Evolutionary conservation across 2,329 filamentous ascomycete genomes (phyloP), one percentile per base, ranked within the genome.

Genomic region (Paraphaeosphaeria sporulosa): DNA sequence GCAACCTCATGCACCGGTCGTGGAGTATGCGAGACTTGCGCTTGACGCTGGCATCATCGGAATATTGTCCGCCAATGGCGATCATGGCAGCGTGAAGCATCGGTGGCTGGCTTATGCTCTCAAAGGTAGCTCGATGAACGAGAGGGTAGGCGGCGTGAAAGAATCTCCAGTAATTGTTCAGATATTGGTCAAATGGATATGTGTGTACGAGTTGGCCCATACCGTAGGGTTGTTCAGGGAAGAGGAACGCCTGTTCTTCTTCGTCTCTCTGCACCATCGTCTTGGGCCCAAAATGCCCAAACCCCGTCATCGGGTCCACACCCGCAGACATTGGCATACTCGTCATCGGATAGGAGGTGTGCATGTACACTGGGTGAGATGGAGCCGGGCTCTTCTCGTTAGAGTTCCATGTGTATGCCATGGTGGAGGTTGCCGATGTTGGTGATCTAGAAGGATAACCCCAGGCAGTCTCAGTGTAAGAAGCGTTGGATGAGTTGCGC

Each of bases 41-140:
- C 44, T 74, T 74, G 38, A 77, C 74, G 50, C 67, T 67, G 43
- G 72, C 62, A 44, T 76, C 69, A 54, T 70, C 71, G 48, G 76
- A 74, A 47, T 78, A 77, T 49, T 82, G 77, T 4, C 76, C 78
- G 36, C 80, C 80, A 27, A 82, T 72, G 5, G 80, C 77, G 44
- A 82, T 68, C 70, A 83, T 79, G n/a, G 80, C 76, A 25, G 80
- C 78, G 44, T 70, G 73, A n/a, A 82, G 72, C 65, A 83, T 73
- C 13, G 80, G 80, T n/a, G 78, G 74, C n/a, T 70, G 64, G 48
- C 60, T 66, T 58, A 74, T 55, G 60, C 73, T 47, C 55, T 71
- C 64, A 72, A 79, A 78, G 51, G 78, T 76, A 68, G 76, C 70
- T 68, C 71, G 76, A 72, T 82, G 79, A 61, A 82, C 61, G 59